A percentile compares a stretch with the other conserved stretches of the same genome.
Evolutionary conservation across 805 yeast genomes (phyloP).

Genomic region (Starmerella scarabaei): DNA sequence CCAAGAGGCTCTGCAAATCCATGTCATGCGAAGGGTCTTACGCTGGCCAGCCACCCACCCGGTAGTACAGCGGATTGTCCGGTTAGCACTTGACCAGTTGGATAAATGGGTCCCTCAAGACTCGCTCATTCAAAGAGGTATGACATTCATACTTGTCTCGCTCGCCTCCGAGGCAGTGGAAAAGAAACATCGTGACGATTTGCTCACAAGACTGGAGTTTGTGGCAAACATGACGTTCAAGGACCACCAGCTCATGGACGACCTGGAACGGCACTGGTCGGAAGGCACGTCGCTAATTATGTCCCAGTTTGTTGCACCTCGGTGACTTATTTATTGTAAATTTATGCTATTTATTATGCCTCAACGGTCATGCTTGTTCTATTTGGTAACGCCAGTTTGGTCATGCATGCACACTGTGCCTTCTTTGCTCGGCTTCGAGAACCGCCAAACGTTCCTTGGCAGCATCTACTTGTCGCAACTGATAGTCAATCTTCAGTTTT

Average conservation of each 20-base stretch:
- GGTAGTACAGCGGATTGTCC: slow-evolving; percentile 38
- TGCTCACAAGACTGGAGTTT: slow-evolving; percentile 30
- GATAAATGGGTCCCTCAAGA: slow-evolving; percentile 33
- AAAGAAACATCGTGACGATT: slow-evolving; percentile 28
- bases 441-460: slow-evolving; percentile 54
- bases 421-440: slow-evolving; percentile 25
- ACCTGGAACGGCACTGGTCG: slow-evolving; percentile 44
- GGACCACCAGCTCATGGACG: slow-evolving; percentile 35
- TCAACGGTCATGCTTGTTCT: too few relatives aligned
- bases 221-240: slow-evolving; percentile 35
- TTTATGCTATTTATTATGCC: not conserved
- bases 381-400: too few relatives aligned
- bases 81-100: slow-evolving; percentile 30
- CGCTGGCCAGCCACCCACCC: slow-evolving; percentile 34
- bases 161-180: slow-evolving; percentile 47
- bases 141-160: slow-evolving; percentile 42
- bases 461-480: slow-evolving; percentile 55
- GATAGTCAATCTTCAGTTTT: slow-evolving; percentile 53
- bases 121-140: slow-evolving; percentile 42
- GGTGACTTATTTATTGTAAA: not conserved
- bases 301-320: slow-evolving; percentile 14
- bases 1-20: slow-evolving; percentile 42
- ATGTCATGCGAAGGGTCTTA: slow-evolving; percentile 44
- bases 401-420: too few relatives aligned
- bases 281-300: slow-evolving; percentile 34